Conservation (phyloP, 2,329 filamentous ascomycete species). For the Alternaria gansuensis region DNA sequence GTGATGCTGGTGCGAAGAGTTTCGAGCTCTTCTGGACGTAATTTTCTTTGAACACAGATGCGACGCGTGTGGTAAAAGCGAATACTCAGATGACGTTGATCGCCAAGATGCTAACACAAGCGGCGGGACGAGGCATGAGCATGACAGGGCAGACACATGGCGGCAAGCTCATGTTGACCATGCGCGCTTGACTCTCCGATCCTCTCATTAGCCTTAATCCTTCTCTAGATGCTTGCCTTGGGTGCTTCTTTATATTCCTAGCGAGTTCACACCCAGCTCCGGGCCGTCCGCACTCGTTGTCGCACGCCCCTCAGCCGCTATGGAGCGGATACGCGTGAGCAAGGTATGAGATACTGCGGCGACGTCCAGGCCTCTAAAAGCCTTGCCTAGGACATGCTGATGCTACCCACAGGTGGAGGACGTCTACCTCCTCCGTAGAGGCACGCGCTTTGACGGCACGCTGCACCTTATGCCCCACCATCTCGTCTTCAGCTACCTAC, state of each 20-base stretch:
- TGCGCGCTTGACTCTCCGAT: conserved; percentile 22
- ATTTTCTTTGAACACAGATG: not conserved
- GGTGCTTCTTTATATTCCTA: conserved; percentile 12
- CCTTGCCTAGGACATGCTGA: not conserved
- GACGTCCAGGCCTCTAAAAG: not conserved
- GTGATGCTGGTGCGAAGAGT: not conserved
- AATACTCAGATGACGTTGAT: conserved; percentile 26
- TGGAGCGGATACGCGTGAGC: conserved; percentile 59
- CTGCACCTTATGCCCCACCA: conserved; percentile 71
- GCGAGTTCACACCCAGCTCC: conserved; percentile 10
- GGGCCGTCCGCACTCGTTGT: conserved; percentile 7
- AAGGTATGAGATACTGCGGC: conserved; percentile 49
- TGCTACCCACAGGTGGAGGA: conserved; percentile 62
- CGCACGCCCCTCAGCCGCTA: conserved; percentile 26
- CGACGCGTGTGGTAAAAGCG: conserved; percentile 1
- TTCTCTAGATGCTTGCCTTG: conserved; percentile 14
- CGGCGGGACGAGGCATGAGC: conserved; percentile 34
- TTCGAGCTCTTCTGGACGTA: not conserved
- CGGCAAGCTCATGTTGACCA: conserved; percentile 29
- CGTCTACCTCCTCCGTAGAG: conserved; percentile 67
- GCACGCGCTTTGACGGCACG: conserved; percentile 66
- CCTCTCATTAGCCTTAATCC: conserved; percentile 9
- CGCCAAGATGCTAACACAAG: conserved; percentile 34
- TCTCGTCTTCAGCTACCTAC: conserved; percentile 69
- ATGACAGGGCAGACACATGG: conserved; percentile 35